phyloP scores from a whole-genome alignment of 2,329 filamentous ascomycete genomes.

The Botrytis sinoallii region DNA sequence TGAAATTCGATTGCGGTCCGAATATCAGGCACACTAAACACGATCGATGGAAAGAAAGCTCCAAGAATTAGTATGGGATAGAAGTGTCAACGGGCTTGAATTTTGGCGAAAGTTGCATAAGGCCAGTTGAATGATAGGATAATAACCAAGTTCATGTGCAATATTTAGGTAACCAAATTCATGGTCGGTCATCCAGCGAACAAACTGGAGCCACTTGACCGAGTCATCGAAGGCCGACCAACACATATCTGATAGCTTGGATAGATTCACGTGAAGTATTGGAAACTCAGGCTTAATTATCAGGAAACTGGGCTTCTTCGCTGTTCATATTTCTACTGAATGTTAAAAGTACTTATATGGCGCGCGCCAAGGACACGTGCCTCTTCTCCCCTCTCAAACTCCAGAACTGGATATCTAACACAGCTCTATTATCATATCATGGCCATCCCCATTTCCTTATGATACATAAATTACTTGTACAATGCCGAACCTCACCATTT shows the following conservation, averaged over 20 bases:
- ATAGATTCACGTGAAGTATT: background rate
- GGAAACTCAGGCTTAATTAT: background rate
- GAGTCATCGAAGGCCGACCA: background rate
- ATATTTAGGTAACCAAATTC: background rate
- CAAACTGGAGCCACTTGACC: too few species aligned
- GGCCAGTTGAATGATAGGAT: background rate
- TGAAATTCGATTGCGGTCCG: background rate
- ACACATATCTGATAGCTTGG: background rate
- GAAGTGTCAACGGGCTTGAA: background rate
- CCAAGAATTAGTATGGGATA: background rate
- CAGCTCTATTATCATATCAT: slow-evolving; percentile 9
- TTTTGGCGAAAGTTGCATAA: background rate
- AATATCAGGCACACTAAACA: background rate
- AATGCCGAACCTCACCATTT: background rate
- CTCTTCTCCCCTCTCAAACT: background rate
- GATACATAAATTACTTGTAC: slow-evolving; percentile 7
- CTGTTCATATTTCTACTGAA: background rate
- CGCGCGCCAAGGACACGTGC: background rate
- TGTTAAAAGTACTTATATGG: background rate
- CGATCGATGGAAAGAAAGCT: background rate
- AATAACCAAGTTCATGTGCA: background rate
- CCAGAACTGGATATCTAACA: slow-evolving; percentile 3
- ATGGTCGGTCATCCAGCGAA: background rate
- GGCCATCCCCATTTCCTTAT: background rate
- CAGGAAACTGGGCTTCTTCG: background rate